phyloP scores from a whole-genome alignment of 257 asterid species.

The Penstemon eatonii region DNA sequence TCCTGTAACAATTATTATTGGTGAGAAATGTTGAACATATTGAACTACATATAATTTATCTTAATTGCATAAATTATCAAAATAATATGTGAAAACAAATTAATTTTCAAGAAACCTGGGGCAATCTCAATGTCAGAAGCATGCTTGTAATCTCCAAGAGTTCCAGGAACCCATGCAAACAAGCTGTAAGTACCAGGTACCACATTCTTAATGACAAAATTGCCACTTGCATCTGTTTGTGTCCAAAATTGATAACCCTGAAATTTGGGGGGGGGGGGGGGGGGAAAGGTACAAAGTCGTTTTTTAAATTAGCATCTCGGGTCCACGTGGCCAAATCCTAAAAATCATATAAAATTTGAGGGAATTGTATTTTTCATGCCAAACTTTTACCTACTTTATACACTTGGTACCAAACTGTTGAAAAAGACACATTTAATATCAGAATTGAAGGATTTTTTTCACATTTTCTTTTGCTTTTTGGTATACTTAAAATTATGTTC shows the following conservation, averaged over 20 bases:
- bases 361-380: too few relatives aligned
- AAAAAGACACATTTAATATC: too few relatives aligned
- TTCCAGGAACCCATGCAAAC: conserved; percentile 56
- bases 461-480: too few relatives aligned
- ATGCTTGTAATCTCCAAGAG: conserved; percentile 62
- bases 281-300: background rate
- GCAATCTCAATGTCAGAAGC: conserved; percentile 30
- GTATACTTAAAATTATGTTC: too few relatives aligned
- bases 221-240: conserved; percentile 40
- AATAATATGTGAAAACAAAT: too few relatives aligned
- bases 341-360: background rate
- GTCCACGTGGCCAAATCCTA: too few relatives aligned
- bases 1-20: conserved; percentile 22
- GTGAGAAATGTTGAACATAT: too few relatives aligned
- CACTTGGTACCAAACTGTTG: background rate
- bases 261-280: background rate
- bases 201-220: conserved; percentile 45
- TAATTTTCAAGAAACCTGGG: conserved; percentile 31
- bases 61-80: too few relatives aligned
- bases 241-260: conserved; percentile 80
- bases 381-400: too few relatives aligned
- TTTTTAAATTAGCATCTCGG: background rate
- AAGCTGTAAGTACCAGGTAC: conserved; percentile 53
- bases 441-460: too few relatives aligned
- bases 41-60: too few relatives aligned